Conservation (phyloP, 306 rosid genomes). For the Citrullus amarus region DNA sequence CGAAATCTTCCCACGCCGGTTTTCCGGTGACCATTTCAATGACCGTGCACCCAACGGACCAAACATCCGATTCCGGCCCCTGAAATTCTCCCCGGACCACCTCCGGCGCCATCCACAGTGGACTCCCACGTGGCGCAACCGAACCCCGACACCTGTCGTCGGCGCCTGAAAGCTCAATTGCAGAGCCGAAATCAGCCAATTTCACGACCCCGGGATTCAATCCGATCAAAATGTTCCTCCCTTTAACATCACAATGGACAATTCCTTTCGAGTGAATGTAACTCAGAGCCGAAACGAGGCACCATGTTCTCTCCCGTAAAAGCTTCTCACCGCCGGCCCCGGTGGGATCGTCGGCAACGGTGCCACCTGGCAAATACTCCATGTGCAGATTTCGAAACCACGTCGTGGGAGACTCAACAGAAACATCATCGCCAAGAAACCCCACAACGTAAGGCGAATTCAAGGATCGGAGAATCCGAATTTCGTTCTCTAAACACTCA, state of each 20-base stretch:
- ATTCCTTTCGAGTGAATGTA: conserved; percentile 46
- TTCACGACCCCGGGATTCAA: conserved; percentile 18
- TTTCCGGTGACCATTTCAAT: conserved; percentile 76
- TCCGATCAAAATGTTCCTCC: conserved; percentile 50
- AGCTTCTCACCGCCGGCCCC: conserved; percentile 40
- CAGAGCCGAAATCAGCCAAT: conserved; percentile 81
- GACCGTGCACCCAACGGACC: conserved; percentile 90
- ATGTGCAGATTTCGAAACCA: conserved; percentile 53
- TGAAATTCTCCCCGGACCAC: conserved; percentile 57
- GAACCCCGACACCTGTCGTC: neutral
- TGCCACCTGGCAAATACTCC: conserved; percentile 83
- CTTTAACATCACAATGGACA: conserved; percentile 84
- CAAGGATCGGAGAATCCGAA: conserved; percentile 35
- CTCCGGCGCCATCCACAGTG: conserved; percentile 99
- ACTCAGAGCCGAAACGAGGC: conserved; percentile 50
- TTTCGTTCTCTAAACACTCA: conserved; percentile 63
- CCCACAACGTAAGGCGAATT: conserved; percentile 49
- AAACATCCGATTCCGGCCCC: conserved; percentile 76
- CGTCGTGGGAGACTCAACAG: conserved; percentile 26
- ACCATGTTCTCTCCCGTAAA: conserved; percentile 42
- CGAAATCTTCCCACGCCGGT: conserved; percentile 60
- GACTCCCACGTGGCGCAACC: conserved; percentile 59
- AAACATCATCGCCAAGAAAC: conserved; percentile 50
- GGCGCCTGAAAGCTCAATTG: conserved; percentile 7
- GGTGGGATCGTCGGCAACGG: conserved; percentile 28